Base-by-base conservation (phyloP, 805 yeast genomes). In the Candida qinlingensis region DNA sequence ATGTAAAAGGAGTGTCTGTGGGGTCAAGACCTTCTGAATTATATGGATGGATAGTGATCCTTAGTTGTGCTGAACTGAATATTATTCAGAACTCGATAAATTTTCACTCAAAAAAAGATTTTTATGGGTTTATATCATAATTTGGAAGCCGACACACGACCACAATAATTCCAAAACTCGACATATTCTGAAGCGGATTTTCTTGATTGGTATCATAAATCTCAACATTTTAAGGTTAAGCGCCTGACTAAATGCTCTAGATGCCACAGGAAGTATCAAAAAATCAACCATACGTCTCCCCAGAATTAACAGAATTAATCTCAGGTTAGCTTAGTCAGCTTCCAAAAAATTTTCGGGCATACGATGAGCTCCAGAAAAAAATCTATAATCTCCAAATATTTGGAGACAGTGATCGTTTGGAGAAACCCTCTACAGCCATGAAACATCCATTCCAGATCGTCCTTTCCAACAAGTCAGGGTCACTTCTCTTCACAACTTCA, bases 361-460 rank as follows among this genome's bases (percentile, higher is more conserved):
- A 49, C 34, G 49, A 46, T 46, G 50, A 46, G 47, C 37, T 43
- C 45, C 35, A 19, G 19, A 19, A 19, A 19, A 19, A 19, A 19
- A 19, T 19, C 19, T 19, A 19, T 19, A 19, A 19, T 19, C 19
- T 19, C 19, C 19, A 19, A 19, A 19, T 19, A 19, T 19, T 19
- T 19, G 19, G 19, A 19, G 19, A 19, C 19, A 19, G 19, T 19
- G 19, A 19, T 8, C 19, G 3, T 19, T 19, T 19, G 19, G 19
- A 19, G 19, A 19, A 3, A 19, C 19, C 2, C 19, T 19, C 19
- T 19, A 19, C 19, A 19, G 19, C 19, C 19, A 13, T 83, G 80
- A 81, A 81, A 57, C 91, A 87, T 59, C 94, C 94, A 13, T 79
- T 81, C 60, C 92, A 85, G 60, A 70, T 79, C 36, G 62, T 81